phyloP scores from a whole-genome alignment of 352 stramenopile species.

The Phytophthora megakarya region DNA sequence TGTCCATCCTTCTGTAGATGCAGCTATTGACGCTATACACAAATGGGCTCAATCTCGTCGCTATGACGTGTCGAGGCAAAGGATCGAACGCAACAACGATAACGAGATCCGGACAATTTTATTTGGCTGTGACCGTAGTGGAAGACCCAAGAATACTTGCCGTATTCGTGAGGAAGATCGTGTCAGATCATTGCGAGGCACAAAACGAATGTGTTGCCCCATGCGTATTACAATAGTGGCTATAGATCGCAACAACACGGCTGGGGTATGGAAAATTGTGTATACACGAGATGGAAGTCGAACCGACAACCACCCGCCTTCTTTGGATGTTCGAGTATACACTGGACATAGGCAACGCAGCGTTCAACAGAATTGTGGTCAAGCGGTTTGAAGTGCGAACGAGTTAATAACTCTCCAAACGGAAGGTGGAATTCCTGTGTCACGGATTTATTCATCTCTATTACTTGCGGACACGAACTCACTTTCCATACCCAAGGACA shows the following conservation, averaged over 20 bases:
- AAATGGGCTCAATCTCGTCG: too few species aligned
- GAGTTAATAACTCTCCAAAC: too few species aligned
- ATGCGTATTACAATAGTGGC: background rate
- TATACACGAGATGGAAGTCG: background rate
- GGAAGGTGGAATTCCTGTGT: background rate
- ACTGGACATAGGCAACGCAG: background rate
- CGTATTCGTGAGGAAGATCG: background rate
- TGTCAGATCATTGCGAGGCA: background rate
- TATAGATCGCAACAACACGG: background rate
- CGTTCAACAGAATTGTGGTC: too few species aligned
- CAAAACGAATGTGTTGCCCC: background rate
- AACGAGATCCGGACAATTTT: background rate
- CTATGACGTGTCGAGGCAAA: too few species aligned
- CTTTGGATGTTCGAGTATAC: background rate
- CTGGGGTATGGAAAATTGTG: background rate
- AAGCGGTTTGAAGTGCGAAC: too few species aligned
- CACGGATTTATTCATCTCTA: too few species aligned
- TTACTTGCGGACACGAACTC: background rate
- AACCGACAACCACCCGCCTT: background rate
- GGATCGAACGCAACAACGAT: too few species aligned
- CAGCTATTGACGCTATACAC: too few species aligned
- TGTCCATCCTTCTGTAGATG: too few species aligned
- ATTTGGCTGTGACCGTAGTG: background rate
- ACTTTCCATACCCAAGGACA: background rate
- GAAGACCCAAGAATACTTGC: too few species aligned